Conservation (phyloP, 2,329 filamentous ascomycete species). For the Elsinoe australis region DNA sequence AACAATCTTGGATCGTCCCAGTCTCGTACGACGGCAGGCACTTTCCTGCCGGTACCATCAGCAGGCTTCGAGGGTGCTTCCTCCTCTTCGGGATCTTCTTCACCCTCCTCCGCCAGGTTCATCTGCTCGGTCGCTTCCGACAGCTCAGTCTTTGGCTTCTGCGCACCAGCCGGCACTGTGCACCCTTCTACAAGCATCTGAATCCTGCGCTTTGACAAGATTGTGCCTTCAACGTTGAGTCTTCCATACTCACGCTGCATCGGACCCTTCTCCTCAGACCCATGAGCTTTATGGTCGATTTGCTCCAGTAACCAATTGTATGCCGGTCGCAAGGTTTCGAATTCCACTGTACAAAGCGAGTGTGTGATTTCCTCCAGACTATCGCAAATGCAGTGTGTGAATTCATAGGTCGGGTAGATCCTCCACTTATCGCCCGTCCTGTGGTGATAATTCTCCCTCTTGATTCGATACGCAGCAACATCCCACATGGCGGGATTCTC, state of each 20-base stretch:
- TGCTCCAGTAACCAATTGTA: conserved; percentile 87
- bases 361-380: conserved; percentile 89
- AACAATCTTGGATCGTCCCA: conserved; percentile 92
- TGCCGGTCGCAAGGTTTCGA: conserved; percentile 72
- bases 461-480: conserved; percentile 79
- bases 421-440: conserved; percentile 77
- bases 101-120: conserved; percentile 37
- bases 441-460: conserved; percentile 65
- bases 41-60: conserved; percentile 24
- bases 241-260: conserved; percentile 88
- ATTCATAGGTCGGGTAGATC: conserved; percentile 94
- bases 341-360: conserved; percentile 88
- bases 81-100: conserved; percentile 27
- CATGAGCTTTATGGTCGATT: conserved; percentile 68
- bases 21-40: conserved; percentile 58
- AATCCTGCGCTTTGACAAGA: conserved; percentile 80
- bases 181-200: conserved; percentile 67
- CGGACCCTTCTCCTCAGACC: conserved; percentile 47
- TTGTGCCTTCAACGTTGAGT: conserved; percentile 72
- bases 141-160: conserved; percentile 24
- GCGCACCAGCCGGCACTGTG: conserved; percentile 28
- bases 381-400: conserved; percentile 78
- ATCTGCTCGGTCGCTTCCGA: conserved; percentile 33
- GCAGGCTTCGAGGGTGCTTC: conserved; percentile 22
- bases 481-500: conserved; percentile 97